Percentiles rank a stretch among this genome's conserved stretches.
These are phyloP conservation scores for Micractinium conductrix DNA, from an alignment of 139 green algal genomes.

Conservation along the genomic window DNA sequence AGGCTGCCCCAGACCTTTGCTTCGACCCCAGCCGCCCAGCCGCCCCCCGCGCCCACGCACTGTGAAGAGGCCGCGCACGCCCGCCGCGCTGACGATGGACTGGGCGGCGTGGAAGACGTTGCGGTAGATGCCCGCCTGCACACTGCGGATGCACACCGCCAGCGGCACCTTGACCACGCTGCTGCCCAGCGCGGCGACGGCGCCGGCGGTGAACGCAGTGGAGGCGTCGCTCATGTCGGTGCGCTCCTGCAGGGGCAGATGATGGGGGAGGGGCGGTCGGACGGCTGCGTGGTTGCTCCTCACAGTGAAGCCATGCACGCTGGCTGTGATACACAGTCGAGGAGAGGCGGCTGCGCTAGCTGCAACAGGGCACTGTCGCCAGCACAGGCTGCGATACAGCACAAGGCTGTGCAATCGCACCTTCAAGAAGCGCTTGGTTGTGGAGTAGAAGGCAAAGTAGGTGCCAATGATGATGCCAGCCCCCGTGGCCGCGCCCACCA, in stretches of 20 bases:
- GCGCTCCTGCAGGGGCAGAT: no score
- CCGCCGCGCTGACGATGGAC: slow-evolving; percentile 70
- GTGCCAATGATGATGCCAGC: slow-evolving; percentile 95
- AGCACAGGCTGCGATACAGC: no score
- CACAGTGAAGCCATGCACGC: no score
- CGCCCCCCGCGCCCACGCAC: not conserved
- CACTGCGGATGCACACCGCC: slow-evolving; percentile 89
- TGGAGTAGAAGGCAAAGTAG: slow-evolving; percentile 94
- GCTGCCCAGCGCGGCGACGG: slow-evolving; percentile 75
- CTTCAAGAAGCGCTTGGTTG: slow-evolving; percentile 67
- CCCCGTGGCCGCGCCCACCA: slow-evolving; percentile 87
- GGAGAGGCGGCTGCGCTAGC: no score
- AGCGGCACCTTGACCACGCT: slow-evolving; percentile 90
- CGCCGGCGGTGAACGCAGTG: slow-evolving; percentile 80
- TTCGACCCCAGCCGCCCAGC: not conserved
- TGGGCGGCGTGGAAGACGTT: slow-evolving; percentile 77
- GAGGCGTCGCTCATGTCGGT: slow-evolving; percentile 55
- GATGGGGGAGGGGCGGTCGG: no score
- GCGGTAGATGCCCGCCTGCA: slow-evolving; percentile 87
- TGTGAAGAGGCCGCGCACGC: slow-evolving; percentile 79
- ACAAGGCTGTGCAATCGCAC: no score
- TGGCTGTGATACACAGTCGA: no score
- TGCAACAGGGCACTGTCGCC: no score
- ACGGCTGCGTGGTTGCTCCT: no score
- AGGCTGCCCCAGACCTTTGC: no score